A percentile compares a stretch with the other conserved stretches of the same genome.
These are phyloP conservation scores for Russula lepida DNA, from an alignment of 768 basidiomycete species.

Conservation along the genomic window DNA sequence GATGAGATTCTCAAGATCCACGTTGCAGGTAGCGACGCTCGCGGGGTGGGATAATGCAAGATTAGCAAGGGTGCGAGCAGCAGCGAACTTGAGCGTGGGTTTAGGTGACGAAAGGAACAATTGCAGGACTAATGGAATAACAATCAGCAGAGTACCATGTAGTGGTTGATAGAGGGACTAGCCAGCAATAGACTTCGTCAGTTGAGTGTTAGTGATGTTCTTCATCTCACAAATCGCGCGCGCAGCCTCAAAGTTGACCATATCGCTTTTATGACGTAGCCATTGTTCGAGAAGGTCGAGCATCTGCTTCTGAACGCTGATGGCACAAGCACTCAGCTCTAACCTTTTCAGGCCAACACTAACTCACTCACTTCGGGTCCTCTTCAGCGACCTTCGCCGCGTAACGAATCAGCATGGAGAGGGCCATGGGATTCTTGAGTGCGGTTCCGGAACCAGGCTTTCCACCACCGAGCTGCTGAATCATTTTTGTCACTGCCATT, in stretches of 20 bases:
- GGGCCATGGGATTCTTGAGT: conserved; percentile 91
- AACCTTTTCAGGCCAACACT: background rate
- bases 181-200: conserved; percentile 88
- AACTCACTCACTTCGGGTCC: conserved; percentile 95
- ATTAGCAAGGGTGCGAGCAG: conserved; percentile 87
- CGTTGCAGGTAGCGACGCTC: conserved; percentile 86
- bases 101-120: conserved; percentile 95
- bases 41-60: conserved; percentile 81
- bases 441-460: conserved; percentile 77
- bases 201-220: conserved; percentile 64
- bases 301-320: conserved; percentile 85
- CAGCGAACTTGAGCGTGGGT: conserved; percentile 91
- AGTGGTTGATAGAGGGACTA: conserved; percentile 24
- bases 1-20: conserved; percentile 94
- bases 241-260: conserved; percentile 99
- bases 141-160: background rate
- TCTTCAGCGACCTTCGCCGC: conserved; percentile 99
- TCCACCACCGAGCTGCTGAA: conserved; percentile 90
- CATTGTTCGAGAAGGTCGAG: conserved; percentile 89
- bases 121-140: conserved; percentile 60
- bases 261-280: conserved; percentile 97
- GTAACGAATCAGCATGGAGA: conserved; percentile 97
- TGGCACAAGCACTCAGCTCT: conserved; percentile 6
- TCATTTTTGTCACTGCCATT: conserved; percentile 99
- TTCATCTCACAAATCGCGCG: conserved; percentile 97